phyloP scores from a whole-genome alignment of 129 eudicot species.

The Saussurea involucrata region DNA sequence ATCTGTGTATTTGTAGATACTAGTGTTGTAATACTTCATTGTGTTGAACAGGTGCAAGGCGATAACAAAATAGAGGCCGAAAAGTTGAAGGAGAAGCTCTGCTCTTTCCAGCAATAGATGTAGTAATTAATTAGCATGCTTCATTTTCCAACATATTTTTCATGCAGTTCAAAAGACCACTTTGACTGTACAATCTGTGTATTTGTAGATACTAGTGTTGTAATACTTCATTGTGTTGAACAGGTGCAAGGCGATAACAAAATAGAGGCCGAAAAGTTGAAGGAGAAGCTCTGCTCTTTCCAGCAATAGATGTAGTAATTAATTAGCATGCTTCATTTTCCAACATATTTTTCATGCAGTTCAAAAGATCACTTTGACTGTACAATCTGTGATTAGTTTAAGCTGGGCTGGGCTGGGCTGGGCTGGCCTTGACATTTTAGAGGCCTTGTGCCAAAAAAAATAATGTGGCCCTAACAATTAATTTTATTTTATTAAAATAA shows the following conservation, averaged over 20 bases:
- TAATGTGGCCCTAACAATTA: too few relatives aligned
- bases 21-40: too few relatives aligned
- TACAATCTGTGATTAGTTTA: too few relatives aligned
- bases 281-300: slow-evolving; percentile 18
- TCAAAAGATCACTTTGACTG: background rate
- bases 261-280: slow-evolving; percentile 5
- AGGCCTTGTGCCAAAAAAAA: too few relatives aligned
- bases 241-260: slow-evolving; percentile 23
- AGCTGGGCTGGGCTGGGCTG: too few relatives aligned
- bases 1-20: too few relatives aligned
- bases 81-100: slow-evolving; percentile 17
- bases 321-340: background rate
- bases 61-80: background rate
- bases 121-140: background rate
- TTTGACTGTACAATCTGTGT: too few relatives aligned
- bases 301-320: background rate
- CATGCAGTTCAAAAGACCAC: too few relatives aligned
- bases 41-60: slow-evolving; percentile 26
- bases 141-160: too few relatives aligned
- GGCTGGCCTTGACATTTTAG: too few relatives aligned
- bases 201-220: too few relatives aligned
- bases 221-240: background rate
- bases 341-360: background rate
- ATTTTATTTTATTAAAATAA: too few relatives aligned
- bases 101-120: background rate